These are phyloP conservation scores for Colletotrichum kahawae DNA, from an alignment of 2,329 filamentous ascomycete species.

Conservation along the genomic window DNA sequence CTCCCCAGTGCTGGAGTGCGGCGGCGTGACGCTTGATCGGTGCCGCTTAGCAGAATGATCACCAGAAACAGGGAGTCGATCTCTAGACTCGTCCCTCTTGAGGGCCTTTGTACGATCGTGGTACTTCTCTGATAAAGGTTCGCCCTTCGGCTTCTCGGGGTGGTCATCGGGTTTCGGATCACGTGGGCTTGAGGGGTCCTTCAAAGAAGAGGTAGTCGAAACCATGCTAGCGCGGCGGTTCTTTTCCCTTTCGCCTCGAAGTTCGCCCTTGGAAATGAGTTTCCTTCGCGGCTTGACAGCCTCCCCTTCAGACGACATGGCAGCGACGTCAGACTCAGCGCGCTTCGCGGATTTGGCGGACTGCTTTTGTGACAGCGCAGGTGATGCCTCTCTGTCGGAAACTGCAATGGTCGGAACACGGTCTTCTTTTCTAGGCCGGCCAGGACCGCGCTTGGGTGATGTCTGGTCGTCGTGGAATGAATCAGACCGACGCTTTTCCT, in stretches of 20 bases:
- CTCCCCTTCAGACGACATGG: conserved; percentile 61
- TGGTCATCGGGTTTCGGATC: conserved; percentile 54
- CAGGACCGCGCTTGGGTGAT: conserved; percentile 56
- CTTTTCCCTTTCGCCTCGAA: conserved; percentile 64
- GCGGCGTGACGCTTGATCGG: conserved; percentile 64
- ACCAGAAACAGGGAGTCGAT: conserved; percentile 53
- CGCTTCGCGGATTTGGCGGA: conserved; percentile 52
- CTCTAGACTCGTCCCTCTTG: conserved; percentile 65
- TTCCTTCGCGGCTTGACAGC: conserved; percentile 65
- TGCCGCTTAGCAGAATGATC: conserved; percentile 63
- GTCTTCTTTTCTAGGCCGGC: conserved; percentile 61
- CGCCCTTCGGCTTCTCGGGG: conserved; percentile 50
- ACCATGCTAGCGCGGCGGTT: conserved; percentile 63
- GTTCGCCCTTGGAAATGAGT: conserved; percentile 66
- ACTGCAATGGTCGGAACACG: conserved; percentile 49
- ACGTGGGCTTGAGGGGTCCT: conserved; percentile 59
- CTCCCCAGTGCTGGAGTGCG: conserved; percentile 54
- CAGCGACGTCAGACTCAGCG: conserved; percentile 57
- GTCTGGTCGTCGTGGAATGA: conserved; percentile 52
- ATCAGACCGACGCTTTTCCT: conserved; percentile 53
- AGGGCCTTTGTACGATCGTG: conserved; percentile 65
- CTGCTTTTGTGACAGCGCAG: conserved; percentile 50
- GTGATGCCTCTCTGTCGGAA: conserved; percentile 60
- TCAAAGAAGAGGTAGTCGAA: conserved; percentile 58
- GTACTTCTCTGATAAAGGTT: conserved; percentile 55